Base-by-base conservation (phyloP, 2,329 filamentous ascomycete species). In the Aspergillus sp. region DNA sequence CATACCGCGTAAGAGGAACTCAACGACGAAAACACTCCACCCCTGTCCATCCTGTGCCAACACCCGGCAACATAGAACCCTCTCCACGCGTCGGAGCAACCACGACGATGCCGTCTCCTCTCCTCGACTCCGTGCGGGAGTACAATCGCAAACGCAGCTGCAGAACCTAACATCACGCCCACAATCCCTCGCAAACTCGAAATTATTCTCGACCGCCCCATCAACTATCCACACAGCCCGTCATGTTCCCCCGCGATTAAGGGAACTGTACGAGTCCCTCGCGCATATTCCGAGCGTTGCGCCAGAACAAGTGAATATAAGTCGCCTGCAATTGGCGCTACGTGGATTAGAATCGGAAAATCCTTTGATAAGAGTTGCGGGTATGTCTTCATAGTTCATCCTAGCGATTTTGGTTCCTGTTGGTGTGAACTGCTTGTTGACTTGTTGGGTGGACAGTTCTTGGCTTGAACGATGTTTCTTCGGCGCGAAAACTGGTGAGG, bases 401-500 rank as follows among this genome's bases (percentile, higher is more conserved):
- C 27, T 31, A 31, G 27, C 27, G 66, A 23, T 15, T 5, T 45
- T 14, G 3, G 8, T 46, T 55, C 9, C n/a, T 48, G 48, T 50
- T 35, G 27, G 14, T 14, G 23, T 23, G 39, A 50, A 35, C 17
- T 39, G 21, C 12, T 45, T 56, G 33, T 25, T 52, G 17, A 46
- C 15, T 48, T 33, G 48, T 43, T 31, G n/a, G 6, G 21, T 12
- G 14, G 31, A 49, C 61, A 80, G 81, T 84, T 3, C 75, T 85
- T 19, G 79, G 80, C 9, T 62, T 84, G 54, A 78, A 81, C 50
- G 77, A 81, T 60, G 76, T 79, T 57, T 68, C 70, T 19, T 78
- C 79, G 47, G 82, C 84, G 43, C 78, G 81, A 62, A 81, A 77
- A 62, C 79, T 97, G 8, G 81, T 92, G 46, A 84, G 87, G 43